These are phyloP conservation scores for Lichtheimia ramosa DNA, from an alignment of 371 early-diverging fungal genomes.

Conservation along the genomic window DNA sequence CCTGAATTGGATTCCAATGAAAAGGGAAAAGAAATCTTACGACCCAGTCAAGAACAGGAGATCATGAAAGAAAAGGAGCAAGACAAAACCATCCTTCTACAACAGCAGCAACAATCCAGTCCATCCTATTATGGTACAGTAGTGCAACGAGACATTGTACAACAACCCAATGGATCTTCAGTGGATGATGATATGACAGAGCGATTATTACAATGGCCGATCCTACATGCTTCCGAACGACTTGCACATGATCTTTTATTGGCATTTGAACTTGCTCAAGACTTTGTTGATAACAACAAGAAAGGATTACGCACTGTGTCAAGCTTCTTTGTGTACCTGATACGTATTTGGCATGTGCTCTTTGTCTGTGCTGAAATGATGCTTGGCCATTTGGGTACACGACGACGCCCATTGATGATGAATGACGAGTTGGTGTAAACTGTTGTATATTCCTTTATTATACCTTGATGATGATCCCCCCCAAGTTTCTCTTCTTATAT, in stretches of 20 bases:
- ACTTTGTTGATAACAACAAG: slow-evolving; percentile 3
- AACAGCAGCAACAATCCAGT: too few species aligned
- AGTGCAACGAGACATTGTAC: not conserved
- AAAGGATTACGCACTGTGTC: not conserved
- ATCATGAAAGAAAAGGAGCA: not conserved
- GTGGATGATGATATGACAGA: not conserved
- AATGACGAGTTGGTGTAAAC: too few species aligned
- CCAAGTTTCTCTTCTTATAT: too few species aligned
- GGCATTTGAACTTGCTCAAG: slow-evolving; percentile 7
- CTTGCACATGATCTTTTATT: slow-evolving; percentile 5
- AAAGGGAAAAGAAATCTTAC: slow-evolving; percentile 4
- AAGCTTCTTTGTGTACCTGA: slow-evolving; percentile 6
- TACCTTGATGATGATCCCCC: too few species aligned
- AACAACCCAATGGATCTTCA: not conserved
- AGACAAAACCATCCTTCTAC: too few species aligned
- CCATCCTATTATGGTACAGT: too few species aligned
- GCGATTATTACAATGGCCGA: slow-evolving; percentile 2
- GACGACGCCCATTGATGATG: too few species aligned
- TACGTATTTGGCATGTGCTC: slow-evolving; percentile 19
- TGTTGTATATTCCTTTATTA: too few species aligned
- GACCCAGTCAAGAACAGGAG: not conserved
- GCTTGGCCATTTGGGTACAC: not conserved
- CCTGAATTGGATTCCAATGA: slow-evolving; percentile 1
- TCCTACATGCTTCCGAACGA: slow-evolving; percentile 1
- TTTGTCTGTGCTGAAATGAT: slow-evolving; percentile 18